A percentile compares a stretch with the other conserved stretches of the same genome.
Conservation (phyloP, 208 protist species). For the Leishmania tropica region DNA sequence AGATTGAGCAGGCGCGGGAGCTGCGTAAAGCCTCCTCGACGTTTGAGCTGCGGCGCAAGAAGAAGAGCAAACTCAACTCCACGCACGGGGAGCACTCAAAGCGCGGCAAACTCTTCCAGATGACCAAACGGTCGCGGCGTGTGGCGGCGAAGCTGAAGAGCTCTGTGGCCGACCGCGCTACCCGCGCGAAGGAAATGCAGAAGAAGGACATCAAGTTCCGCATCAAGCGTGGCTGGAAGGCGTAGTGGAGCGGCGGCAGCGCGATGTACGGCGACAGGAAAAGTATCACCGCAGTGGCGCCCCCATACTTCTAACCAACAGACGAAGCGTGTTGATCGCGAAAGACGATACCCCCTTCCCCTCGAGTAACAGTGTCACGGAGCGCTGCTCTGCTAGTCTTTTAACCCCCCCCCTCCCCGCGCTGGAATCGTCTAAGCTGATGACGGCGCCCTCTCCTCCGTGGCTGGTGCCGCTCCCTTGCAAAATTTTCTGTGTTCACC, state of each 20-base stretch:
- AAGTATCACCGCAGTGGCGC: neutral
- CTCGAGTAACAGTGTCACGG: neutral
- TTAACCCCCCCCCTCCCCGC: neutral
- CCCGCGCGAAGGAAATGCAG: conserved; percentile 86
- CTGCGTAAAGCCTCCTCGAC: conserved; percentile 77
- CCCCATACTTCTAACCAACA: neutral
- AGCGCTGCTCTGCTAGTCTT: neutral
- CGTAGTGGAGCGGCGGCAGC: conserved; percentile 30
- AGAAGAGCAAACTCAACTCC: conserved; percentile 91
- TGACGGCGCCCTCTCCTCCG: neutral
- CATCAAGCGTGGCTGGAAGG: conserved; percentile 92
- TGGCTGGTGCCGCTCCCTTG: neutral
- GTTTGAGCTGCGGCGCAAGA: conserved; percentile 90
- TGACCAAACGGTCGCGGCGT: conserved; percentile 89
- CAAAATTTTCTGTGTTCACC: neutral
- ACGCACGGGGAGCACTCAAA: conserved; percentile 88
- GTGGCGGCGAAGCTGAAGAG: conserved; percentile 87
- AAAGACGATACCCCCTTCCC: neutral
- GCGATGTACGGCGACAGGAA: neutral
- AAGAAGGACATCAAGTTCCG: conserved; percentile 95
- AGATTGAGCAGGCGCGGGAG: conserved; percentile 84
- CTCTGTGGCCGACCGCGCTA: conserved; percentile 73
- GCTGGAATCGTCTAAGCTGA: conserved; percentile 7
- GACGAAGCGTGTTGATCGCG: neutral
- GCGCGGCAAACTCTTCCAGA: conserved; percentile 90